Base-by-base conservation (phyloP, 306 rosid species). In the Dalbergia cochinchinensis region DNA sequence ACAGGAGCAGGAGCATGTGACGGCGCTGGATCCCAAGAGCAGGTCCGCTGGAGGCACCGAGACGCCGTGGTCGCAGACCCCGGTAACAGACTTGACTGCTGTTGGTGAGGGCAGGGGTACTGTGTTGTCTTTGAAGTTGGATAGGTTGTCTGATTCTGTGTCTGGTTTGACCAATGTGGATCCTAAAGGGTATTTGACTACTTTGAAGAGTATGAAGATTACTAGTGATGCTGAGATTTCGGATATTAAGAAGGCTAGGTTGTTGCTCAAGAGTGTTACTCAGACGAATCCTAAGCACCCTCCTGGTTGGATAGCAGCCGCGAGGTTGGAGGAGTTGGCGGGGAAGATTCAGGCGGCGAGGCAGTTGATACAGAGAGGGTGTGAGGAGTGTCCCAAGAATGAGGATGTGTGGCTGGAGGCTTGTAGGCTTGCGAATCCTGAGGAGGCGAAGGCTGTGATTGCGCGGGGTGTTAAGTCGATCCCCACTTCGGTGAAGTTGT, bases 341-440 rank as follows among this genome's bases (percentile, higher is more conserved):
- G 98, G 98, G 9, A 94, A 90, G 90, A 88, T 94, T 73, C 92
- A 89, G 82, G 94, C 86, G 0, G 98, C 98, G 0, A 88, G 96
- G 84, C 94, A 86, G 12, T 82, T 94, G 91, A 94, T 94, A 16
- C 85, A 89, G 82, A 88, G 71, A 86, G 98, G 97, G 35, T 94
- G 98, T 73, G 98, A 94, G 71, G 96, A 92, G 83, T 94, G 98
- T 82, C 96, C 96, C 35, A 89, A 86, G 84, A 94, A 85, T 62
- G 97, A 94, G 82, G 98, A 94, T 70, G 95, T 94, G 58, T 94
- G 98, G 98, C 65, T 94, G 65, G 98, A 94, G 90, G 98, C 96
- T 8, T 90, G 97, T 87, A 83, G 98, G 86, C 68, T 94, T 62
- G 86, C 98, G 0, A 94, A 88, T 79, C 97, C 98, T 0, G 96